Evolutionary conservation across 345 rosid genomes (phyloP), one percentile per base, ranked within the genome.

Genomic region (Populus simonii): DNA sequence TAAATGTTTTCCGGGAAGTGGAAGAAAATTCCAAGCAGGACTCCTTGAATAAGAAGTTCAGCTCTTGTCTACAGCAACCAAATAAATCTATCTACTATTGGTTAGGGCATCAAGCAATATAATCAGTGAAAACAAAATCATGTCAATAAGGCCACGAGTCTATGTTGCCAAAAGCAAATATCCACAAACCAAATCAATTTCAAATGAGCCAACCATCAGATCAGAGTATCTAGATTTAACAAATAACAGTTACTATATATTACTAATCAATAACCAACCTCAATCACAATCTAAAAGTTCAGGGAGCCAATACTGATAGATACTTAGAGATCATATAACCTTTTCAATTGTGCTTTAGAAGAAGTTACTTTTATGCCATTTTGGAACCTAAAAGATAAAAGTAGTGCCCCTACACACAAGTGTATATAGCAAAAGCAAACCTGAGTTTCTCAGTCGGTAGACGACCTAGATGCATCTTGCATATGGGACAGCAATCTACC

Each of bases 371-470:
- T 39, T 41, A 41, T 41, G 45, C 45, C 45, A 41, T 41, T 41
- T 41, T 9, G 12, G 13, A 41, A 41, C 45, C 45, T 41, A 9
- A 41, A 41, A 41, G 45, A 41, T 41, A 41, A 41, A 41, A 41
- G 45, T 9, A 41, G 45, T 41, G 45, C 45, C 45, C 13, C 45
- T 41, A 41, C 45, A 41, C 45, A 9, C 45, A 41, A 41, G 45
- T 41, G 45, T 41, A 41, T 9, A 41, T 41, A 11, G 13, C 7
- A 17, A 33, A 17, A 66, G 33, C 82, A 23, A 73, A 88, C 96
- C 96, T 85, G 66, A 92, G 89, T 82, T 90, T 92, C 74, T 92
- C 93, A 77, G 83, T 86, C 13, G 93, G 93, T 33, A 80, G 84
- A 77, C 72, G 82, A 8, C 96, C 96, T n/a, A 92, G 89, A 67